Evolutionary conservation across 768 basidiomycete species (phyloP), one percentile per base, ranked within the genome.

Genomic region (Cyclocybe cylindracea): DNA sequence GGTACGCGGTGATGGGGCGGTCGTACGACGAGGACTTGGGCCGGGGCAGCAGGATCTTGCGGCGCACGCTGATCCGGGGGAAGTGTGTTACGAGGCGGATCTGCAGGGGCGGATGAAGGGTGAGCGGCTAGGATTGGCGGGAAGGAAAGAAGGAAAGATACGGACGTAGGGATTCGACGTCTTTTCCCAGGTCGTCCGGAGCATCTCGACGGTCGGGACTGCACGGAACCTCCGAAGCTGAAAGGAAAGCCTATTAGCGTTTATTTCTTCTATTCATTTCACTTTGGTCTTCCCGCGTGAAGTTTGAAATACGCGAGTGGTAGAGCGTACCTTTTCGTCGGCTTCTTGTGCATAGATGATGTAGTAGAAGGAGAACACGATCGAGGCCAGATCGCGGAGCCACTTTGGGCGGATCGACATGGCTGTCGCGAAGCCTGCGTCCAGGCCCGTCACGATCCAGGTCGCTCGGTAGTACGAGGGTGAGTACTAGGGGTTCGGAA

Each of bases 181-280:
- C 77, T 99, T 99, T 70, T 96, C 95, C 97, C 97, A 99, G 18
- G 94, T 98, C 13, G 82, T 78, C 2, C 97, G 85, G 18, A 99
- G 80, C 89, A 98, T 94, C 72, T 99, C 96, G 18, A 98, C 87
- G 0, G 96, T 97, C 43, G 94, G 94, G 0, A 95, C 84, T 18
- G 96, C 94, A 61, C 97, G 79, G 66, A 91, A 98, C 51, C 86
- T 83, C 51, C 95, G 88, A 46, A 99, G 81, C 94, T 98, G 63
- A 34, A 32, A 24, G 41, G 29, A 31, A 45, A 36, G 7, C 31
- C 5, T 8, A 13, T 44, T n/a, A 8, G 7, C n/a, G 31, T 31
- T 16, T 31, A 31, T 44, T 44, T n/a, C n/a, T n/a, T n/a, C n/a
- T 13, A 18, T 2, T 16, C 14, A 16, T 5, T 31, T 11, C 14